Percentiles rank a stretch among this genome's conserved stretches.
These are phyloP conservation scores for Beta vulgaris DNA, from an alignment of 148 eudicot genomes.

Conservation along the genomic window DNA sequence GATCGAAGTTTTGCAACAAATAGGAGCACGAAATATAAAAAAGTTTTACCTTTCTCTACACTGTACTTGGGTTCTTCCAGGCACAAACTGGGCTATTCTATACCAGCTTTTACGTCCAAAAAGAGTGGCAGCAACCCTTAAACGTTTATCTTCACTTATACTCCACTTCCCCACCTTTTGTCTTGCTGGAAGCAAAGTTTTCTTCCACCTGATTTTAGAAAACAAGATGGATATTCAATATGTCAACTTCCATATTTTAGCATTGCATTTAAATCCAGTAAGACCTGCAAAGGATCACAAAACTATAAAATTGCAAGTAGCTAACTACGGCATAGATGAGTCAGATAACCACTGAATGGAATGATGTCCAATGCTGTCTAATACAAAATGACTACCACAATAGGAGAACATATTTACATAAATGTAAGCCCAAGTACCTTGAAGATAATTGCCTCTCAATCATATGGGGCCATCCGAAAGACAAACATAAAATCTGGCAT, in stretches of 20 bases:
- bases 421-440: not conserved
- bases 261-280: not conserved
- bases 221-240: not conserved
- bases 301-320: slow-evolving; percentile 1
- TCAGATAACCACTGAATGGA: not conserved
- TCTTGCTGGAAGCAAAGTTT: slow-evolving; percentile 76
- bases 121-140: slow-evolving; percentile 70
- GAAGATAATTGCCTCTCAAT: slow-evolving; percentile 5
- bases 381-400: too few relatives aligned
- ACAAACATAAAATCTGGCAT: not conserved
- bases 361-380: too few relatives aligned
- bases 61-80: slow-evolving; percentile 84
- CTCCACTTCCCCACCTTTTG: slow-evolving; percentile 75
- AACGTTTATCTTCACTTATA: slow-evolving; percentile 67
- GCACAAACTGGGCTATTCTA: slow-evolving; percentile 67
- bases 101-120: slow-evolving; percentile 79
- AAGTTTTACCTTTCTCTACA: slow-evolving; percentile 79
- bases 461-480: not conserved
- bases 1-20: not conserved
- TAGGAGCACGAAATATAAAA: not conserved
- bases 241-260: not conserved
- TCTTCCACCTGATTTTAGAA: slow-evolving; percentile 59
- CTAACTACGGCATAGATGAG: not conserved
- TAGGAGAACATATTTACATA: too few relatives aligned
- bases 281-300: slow-evolving; percentile 7